Evolutionary conservation across 805 yeast genomes (phyloP).

Genomic region (Yamadazyma insecticola): DNA sequence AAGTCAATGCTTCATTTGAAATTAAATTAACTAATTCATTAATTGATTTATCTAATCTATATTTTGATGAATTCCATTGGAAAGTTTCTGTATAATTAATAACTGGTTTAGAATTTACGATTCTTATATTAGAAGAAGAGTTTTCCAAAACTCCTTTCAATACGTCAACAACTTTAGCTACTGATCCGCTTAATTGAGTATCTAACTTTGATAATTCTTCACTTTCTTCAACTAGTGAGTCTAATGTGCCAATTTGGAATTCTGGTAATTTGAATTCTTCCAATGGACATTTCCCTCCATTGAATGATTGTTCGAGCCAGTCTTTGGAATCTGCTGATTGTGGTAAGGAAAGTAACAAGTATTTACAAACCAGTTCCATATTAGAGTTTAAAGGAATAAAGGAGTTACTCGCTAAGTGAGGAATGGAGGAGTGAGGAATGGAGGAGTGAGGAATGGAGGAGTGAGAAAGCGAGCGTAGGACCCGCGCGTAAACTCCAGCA

Average conservation of each 20-base stretch:
- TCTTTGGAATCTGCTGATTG: constrained; percentile 42
- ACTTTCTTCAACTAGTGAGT: constrained; percentile 82
- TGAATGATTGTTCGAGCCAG: constrained; percentile 54
- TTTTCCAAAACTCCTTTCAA: constrained; percentile 40
- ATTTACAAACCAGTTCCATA: constrained; percentile 37
- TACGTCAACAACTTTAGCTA: constrained; percentile 74
- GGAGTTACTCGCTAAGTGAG: too few relatives aligned
- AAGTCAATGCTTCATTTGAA: constrained; percentile 70
- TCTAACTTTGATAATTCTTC: constrained; percentile 86
- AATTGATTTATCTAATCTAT: constrained; percentile 78
- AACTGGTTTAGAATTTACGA: constrained; percentile 44
- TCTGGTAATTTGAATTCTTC: constrained; percentile 63
- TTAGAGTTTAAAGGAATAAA: constrained; percentile 1
- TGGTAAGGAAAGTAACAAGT: constrained; percentile 57
- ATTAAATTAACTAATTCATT: constrained; percentile 67
- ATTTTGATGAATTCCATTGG: constrained; percentile 85
- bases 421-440: too few relatives aligned
- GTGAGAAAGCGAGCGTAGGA: too few relatives aligned
- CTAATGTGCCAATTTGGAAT: constrained; percentile 93
- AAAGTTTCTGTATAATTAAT: constrained; percentile 68
- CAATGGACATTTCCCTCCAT: constrained; percentile 57
- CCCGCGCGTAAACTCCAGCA: too few relatives aligned
- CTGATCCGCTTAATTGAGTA: constrained; percentile 64
- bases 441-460: too few relatives aligned
- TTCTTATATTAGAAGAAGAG: constrained; percentile 15